phyloP scores from a whole-genome alignment of 1,139 yeast species.

The Magnusiomyces paraingens region DNA sequence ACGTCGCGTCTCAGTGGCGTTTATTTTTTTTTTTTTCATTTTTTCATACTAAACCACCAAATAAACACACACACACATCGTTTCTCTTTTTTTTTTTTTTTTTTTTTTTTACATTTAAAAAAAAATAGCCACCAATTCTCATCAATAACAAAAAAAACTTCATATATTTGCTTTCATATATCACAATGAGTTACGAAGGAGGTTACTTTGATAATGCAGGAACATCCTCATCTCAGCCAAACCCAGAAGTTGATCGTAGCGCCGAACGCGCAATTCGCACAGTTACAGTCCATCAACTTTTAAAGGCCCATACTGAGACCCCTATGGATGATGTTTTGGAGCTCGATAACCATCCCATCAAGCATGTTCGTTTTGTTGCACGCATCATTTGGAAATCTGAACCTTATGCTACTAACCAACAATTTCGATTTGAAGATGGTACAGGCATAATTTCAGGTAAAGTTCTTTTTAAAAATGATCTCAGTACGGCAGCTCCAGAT shows the following conservation, averaged over 20 bases:
- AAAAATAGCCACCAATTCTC: neutral
- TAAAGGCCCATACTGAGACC: neutral
- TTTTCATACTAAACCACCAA: too few relatives aligned
- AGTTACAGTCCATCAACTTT: neutral
- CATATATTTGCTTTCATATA: neutral
- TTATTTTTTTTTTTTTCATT: too few relatives aligned
- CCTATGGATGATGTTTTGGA: neutral
- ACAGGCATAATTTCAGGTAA: neutral
- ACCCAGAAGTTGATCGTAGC: neutral
- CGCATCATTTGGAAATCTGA: neutral
- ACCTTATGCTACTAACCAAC: neutral
- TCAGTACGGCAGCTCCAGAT: neutral
- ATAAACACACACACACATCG: neutral
- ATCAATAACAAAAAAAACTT: neutral
- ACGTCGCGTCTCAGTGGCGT: too few relatives aligned
- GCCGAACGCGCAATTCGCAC: neutral
- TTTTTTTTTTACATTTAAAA: neutral
- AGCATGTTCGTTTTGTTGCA: neutral
- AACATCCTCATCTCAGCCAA: neutral
- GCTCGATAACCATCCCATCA: neutral
- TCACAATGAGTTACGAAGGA: neutral
- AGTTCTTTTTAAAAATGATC: neutral
- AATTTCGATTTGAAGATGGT: neutral
- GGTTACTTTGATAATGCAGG: neutral
- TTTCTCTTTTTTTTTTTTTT: neutral